Base-by-base conservation (phyloP, 495 filamentous ascomycete genomes). In the Penicillium ochrochloron region DNA sequence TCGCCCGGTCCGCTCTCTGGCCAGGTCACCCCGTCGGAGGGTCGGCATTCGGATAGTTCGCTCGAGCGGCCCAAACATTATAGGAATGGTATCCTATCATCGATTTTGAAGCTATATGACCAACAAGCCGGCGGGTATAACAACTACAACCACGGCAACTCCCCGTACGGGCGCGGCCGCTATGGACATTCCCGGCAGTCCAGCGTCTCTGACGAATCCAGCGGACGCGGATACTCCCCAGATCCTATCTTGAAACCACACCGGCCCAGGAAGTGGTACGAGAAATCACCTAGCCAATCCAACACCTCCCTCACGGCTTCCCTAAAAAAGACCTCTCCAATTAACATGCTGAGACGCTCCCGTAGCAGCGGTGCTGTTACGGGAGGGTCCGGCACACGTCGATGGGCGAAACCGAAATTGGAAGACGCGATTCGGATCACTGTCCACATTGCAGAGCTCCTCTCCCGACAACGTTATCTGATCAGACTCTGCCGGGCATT, bases 401-500 rank as follows among this genome's bases (percentile, higher is more conserved):
- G 84, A 46, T 77, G 82, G 65, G 76, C 68, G 5, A 82, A 70
- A 56, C 70, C 73, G 23, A 76, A 78, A 73, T 71, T 77, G 75
- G 77, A 84, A 78, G 88, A 94, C 34, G 87, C 94, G 66, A 90
- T 91, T 64, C 86, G 87, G 63, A 95, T 98, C 73, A 94, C 91
- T 17, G 84, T 94, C 12, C 91, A 97, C 75, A 92, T 97, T 64
- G 91, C 92, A n/a, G 90, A 94, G 62, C 89, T 88, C 12, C 77
- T 97, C 57, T 84, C 85, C 57, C 88, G 94, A 15, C 94, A 98
- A 68, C 84, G 84, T 52, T 97, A 96, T 77, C 83, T 97, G 35
- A 78, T 94, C 51, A 91, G 89, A 62, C 87, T 97, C 39, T 97
- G 95, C 73, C 86, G 86, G 53, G 92, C 92, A 1, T 77, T 97